Evolutionary conservation across 352 stramenopile genomes (phyloP), one percentile per base, ranked within the genome.

Genomic region (Phytopythium oedochilum): DNA sequence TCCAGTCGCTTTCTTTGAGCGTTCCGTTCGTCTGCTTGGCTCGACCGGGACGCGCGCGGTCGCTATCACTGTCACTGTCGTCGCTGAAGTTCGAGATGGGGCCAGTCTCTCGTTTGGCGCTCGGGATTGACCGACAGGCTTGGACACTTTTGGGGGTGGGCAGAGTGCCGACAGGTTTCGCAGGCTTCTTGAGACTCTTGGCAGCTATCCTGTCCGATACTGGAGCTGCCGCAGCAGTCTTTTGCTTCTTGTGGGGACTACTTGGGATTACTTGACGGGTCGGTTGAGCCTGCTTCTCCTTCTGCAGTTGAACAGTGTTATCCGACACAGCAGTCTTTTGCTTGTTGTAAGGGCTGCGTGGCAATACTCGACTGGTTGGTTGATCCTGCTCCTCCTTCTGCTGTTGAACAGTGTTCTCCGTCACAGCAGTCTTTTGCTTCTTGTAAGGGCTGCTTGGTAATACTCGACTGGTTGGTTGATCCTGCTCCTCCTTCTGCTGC

Each of bases 1-100:
- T 45, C 39, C 26, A 26, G n/a, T 45, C 39, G 20, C 39, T 26
- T 11, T 18, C n/a, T 26, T 47, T 22, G 6, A n/a, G 22, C 5
- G 7, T 5, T 29, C 8, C 1, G 4, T 3, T 2, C 10, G 20
- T n/a, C 18, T 12, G 22, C 11, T 47, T 31, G 22, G 5, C 10
- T 31, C 22, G 40, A 11, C 12, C 11, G 8, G 22, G 2, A 11
- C 18, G 36, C 11, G 3, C 40, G 6, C 40, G n/a, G 12, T 47
- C 40, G 22, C 12, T n/a, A 3, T 15, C 35, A 55, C 61, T 36
- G 17, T 39, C 45, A 36, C 22, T 55, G 10, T 53, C 25, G 35
- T 28, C 12, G 23, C 12, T 49, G 2, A 12, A 49, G 43, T 49
- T 23, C 4, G 43, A 49, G 23, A 44, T n/a, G n/a, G n/a, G n/a